Conservation (phyloP, 257 asterid species). For the Linderniella brevidens region DNA sequence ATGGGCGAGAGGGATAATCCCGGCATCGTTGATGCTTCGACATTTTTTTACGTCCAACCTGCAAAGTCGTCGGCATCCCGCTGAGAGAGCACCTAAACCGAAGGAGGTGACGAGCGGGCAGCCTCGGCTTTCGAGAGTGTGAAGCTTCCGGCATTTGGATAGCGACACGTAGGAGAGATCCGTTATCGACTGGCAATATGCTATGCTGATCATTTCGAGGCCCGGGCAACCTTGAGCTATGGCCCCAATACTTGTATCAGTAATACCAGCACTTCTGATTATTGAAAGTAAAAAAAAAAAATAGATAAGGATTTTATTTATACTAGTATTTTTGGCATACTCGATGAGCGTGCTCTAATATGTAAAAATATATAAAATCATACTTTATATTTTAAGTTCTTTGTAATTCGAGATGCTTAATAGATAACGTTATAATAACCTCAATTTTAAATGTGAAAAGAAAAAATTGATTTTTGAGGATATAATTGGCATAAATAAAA, state of each 20-base stretch:
- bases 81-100: conserved; percentile 63
- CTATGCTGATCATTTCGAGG: conserved; percentile 58
- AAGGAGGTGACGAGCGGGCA: conserved; percentile 55
- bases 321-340: neutral
- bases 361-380: too few species aligned
- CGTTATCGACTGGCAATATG: conserved; percentile 46
- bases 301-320: neutral
- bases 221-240: conserved; percentile 51
- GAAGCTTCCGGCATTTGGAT: conserved; percentile 55
- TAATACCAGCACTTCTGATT: conserved; percentile 60
- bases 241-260: conserved; percentile 48
- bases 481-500: too few species aligned
- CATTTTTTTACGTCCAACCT: conserved; percentile 72
- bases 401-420: too few species aligned
- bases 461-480: too few species aligned
- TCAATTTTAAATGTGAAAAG: too few species aligned
- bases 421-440: too few species aligned
- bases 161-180: conserved; percentile 47
- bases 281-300: conserved; percentile 3
- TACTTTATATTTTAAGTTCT: too few species aligned
- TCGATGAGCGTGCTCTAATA: too few species aligned
- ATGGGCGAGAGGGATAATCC: conserved; percentile 66
- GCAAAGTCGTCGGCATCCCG: conserved; percentile 57
- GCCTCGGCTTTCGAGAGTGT: conserved; percentile 63
- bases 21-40: conserved; percentile 43